These are phyloP conservation scores for Melanogaster broomeanus DNA, from an alignment of 768 basidiomycete genomes.

Conservation along the genomic window DNA sequence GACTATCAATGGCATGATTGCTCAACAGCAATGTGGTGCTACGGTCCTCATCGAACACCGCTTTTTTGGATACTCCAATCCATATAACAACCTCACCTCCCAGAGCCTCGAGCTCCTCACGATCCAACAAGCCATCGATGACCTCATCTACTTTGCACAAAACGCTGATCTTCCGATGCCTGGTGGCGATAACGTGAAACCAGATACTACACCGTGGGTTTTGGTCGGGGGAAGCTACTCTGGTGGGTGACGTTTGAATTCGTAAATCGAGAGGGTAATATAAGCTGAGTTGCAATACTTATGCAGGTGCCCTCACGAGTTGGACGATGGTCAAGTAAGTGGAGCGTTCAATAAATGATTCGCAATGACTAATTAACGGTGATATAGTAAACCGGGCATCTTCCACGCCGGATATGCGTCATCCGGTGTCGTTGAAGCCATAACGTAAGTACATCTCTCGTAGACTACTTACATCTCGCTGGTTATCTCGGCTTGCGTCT, in stretches of 20 bases:
- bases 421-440: constrained; percentile 48
- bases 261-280: neutral
- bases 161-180: constrained; percentile 70
- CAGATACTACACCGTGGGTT: constrained; percentile 48
- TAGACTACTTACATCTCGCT: neutral
- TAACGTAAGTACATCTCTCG: constrained; percentile 32
- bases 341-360: neutral
- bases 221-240: constrained; percentile 45
- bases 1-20: constrained; percentile 64
- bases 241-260: constrained; percentile 14
- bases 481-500: neutral
- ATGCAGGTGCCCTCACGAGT: constrained; percentile 46
- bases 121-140: constrained; percentile 74
- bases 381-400: constrained; percentile 37
- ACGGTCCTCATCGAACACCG: constrained; percentile 70
- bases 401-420: constrained; percentile 47
- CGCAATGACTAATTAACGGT: neutral
- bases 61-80: constrained; percentile 78
- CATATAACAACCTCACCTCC: constrained; percentile 57
- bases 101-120: constrained; percentile 61
- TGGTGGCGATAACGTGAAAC: constrained; percentile 59
- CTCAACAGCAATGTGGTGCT: constrained; percentile 64
- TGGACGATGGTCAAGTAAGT: constrained; percentile 71
- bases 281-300: neutral
- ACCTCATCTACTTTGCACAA: constrained; percentile 68